These are phyloP conservation scores for Russula dissimulans DNA, from an alignment of 768 basidiomycete species.

Conservation along the genomic window DNA sequence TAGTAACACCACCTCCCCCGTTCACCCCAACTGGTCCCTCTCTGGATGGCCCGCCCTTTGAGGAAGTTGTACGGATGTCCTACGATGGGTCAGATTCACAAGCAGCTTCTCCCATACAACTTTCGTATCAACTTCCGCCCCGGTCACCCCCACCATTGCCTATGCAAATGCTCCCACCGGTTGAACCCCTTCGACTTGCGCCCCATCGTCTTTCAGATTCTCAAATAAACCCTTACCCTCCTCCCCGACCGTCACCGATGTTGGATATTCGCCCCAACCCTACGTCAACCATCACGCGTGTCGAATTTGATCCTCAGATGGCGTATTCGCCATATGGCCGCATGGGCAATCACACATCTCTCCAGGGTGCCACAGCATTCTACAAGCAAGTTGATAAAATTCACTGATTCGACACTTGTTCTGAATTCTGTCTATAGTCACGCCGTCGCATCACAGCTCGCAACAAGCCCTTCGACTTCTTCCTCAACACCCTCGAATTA, in stretches of 20 bases:
- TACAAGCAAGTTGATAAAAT: conserved; percentile 42
- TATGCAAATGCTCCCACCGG: not conserved
- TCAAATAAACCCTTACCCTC: not conserved
- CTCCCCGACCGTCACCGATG: not conserved
- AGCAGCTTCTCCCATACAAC: conserved; percentile 19
- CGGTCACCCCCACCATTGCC: not conserved
- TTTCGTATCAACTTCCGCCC: not conserved
- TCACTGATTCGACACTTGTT: not conserved
- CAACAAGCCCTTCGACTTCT: not conserved
- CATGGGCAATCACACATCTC: conserved; percentile 5
- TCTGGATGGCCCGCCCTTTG: conserved; percentile 32
- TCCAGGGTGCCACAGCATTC: conserved; percentile 32
- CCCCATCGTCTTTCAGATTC: not conserved
- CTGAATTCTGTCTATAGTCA: conserved; percentile 30
- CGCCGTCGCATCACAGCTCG: conserved; percentile 43
- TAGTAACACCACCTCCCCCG: conserved; percentile 31
- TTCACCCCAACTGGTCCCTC: conserved; percentile 31
- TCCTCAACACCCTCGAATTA: not conserved
- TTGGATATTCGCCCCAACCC: not conserved
- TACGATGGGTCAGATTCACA: conserved; percentile 21
- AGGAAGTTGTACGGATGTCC: conserved; percentile 21
- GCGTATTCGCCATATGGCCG: conserved; percentile 34
- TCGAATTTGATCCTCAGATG: conserved; percentile 37
- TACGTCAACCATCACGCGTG: conserved; percentile 1
- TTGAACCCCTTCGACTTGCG: not conserved